These are phyloP conservation scores for Globisporangium megalacanthum DNA, from an alignment of 352 stramenopile species.

Conservation along the genomic window DNA sequence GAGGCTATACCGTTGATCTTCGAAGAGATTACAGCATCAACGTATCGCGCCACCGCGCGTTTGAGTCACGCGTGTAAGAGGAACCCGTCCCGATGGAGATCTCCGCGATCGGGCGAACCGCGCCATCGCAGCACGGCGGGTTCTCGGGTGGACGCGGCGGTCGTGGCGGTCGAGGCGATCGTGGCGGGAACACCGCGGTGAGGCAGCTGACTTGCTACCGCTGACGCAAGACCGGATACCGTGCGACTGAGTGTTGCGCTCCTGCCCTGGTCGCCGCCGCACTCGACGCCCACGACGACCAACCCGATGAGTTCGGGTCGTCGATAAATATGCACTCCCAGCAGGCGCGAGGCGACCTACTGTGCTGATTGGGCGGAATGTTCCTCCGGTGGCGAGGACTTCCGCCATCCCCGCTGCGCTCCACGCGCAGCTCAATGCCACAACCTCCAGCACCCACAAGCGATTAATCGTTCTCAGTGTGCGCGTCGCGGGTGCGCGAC, in stretches of 20 bases:
- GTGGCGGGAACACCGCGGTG: too few species aligned
- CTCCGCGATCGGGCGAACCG: too few species aligned
- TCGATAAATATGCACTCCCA: neutral
- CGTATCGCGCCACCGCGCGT: too few species aligned
- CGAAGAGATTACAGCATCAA: too few species aligned
- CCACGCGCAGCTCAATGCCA: constrained; percentile 11
- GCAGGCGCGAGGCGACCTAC: too few species aligned
- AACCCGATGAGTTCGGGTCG: neutral
- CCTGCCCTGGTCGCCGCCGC: neutral
- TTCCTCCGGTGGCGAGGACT: neutral
- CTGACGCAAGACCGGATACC: neutral
- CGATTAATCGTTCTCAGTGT: constrained; percentile 16
- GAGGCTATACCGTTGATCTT: too few species aligned
- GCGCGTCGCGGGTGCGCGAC: constrained; percentile 10
- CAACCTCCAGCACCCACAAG: constrained; percentile 12
- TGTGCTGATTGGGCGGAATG: neutral
- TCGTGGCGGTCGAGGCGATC: too few species aligned
- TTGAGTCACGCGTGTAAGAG: too few species aligned
- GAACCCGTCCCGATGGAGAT: too few species aligned
- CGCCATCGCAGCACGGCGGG: too few species aligned
- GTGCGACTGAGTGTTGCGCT: too few species aligned
- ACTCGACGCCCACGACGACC: neutral
- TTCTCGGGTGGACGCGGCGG: too few species aligned
- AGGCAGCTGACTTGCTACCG: neutral
- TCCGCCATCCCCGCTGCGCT: neutral